Base-by-base conservation (phyloP, 768 basidiomycete genomes). In the Infundibulicybe gibba region DNA sequence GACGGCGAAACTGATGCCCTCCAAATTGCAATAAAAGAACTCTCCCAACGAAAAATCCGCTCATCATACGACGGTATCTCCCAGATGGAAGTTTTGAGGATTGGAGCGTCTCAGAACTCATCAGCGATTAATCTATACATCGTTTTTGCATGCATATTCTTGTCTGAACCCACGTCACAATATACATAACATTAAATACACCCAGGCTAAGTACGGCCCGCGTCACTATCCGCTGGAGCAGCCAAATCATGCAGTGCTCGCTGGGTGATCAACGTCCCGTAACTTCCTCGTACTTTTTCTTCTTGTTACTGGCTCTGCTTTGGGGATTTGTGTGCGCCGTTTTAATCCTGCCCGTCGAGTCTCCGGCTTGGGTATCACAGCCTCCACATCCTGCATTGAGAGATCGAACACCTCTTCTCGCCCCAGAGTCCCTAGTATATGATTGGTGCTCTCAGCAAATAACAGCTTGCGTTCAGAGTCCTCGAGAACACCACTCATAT, bases 1-100 rank as follows among this genome's bases (percentile, higher is more conserved):
- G 94, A 97, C 53, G 94, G 94, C 47, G 97, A 98, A 73, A 94
- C 94, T n/a, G 97, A 99, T 62, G 95, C 97, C 32, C 76, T 98
- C 20, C 90, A 97, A 67, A 99, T 99, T 55, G 97, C 97, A 33
- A 91, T 95, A 67, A 97, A 98, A 72, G 97, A 99, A 62, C 81
- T 99, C n/a, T 94, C 94, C 1, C 92, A 94, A 61, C 85, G 92
- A 62, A 98, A 98, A 85, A 97, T 98, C 47, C 97, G 21, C 80
- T 99, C 49, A 85, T 97, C 64, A 95, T 99, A 52, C 85, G 97
- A 63, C 85, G 97, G 50, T 99, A 95, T 66, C 80, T 99, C 37
- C 97, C 97, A 40, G 97, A 95, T 50, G 93, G 93, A 47, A 91
- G 88, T 49, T 94, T 90, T 53, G 91, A 94, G 68, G 92, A 94